These are phyloP conservation scores for Apiospora sp. DNA, from an alignment of 2,329 filamentous ascomycete species.

Conservation along the genomic window DNA sequence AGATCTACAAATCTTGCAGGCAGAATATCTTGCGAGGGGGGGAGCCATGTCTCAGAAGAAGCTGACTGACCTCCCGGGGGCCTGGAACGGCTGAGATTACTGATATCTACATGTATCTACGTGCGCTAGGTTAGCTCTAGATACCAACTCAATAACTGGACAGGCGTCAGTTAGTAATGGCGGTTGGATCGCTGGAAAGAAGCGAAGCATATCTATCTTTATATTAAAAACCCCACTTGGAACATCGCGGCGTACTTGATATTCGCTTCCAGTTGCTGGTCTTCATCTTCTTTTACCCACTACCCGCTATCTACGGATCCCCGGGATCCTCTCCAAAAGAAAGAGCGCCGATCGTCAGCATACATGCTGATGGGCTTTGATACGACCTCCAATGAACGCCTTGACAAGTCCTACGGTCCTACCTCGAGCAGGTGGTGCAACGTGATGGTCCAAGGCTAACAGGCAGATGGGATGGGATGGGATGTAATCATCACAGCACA, in stretches of 20 bases:
- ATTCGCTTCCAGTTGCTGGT: neutral
- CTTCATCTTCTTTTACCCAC: neutral
- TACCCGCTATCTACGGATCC: neutral
- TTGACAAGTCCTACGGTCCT: conserved; percentile 5
- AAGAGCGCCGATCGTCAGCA: neutral
- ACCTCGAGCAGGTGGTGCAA: conserved; percentile 4
- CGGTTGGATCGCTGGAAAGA: neutral
- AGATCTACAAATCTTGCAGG: neutral
- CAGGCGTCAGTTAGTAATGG: conserved; percentile 3
- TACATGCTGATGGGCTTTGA: neutral
- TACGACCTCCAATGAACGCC: neutral
- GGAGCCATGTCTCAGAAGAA: neutral
- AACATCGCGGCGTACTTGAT: neutral
- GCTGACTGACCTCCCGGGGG: neutral
- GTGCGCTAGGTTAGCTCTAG: neutral
- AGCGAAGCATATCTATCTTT: neutral
- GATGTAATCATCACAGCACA: neutral
- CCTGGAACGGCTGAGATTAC: neutral
- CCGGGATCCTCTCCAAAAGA: neutral
- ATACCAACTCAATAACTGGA: neutral
- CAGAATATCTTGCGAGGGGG: neutral
- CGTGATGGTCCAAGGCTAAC: neutral
- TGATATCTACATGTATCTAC: neutral
- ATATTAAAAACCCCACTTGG: neutral
- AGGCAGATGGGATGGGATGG: conserved; percentile 16